Conservation (phyloP, 2,329 filamentous ascomycete genomes). For the Pseudonectria buxi region DNA sequence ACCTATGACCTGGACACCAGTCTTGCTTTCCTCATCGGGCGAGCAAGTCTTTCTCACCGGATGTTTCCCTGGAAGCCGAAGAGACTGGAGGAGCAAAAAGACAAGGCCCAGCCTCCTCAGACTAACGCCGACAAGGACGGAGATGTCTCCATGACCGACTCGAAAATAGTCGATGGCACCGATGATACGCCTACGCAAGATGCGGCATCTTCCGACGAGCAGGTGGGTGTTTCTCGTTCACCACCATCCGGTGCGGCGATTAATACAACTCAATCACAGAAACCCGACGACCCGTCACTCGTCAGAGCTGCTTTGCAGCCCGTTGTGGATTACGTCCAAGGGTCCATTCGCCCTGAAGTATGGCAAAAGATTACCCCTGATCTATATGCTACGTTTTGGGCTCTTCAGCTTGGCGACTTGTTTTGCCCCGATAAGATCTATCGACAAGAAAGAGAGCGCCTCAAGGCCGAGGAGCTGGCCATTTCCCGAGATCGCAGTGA, state of each 20-base stretch:
- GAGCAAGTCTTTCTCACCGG: slow-evolving; percentile 64
- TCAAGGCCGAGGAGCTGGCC: slow-evolving; percentile 59
- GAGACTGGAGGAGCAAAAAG: slow-evolving; percentile 24
- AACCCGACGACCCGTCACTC: slow-evolving; percentile 27
- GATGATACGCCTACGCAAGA: slow-evolving; percentile 23
- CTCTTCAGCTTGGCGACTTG: slow-evolving; percentile 75
- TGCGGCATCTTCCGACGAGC: slow-evolving; percentile 23
- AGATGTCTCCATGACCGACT: slow-evolving; percentile 47
- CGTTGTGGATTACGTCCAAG: slow-evolving; percentile 62
- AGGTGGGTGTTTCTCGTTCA: slow-evolving; percentile 21
- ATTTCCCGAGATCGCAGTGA: slow-evolving; percentile 68
- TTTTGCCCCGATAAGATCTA: slow-evolving; percentile 72
- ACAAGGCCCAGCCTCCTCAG: slow-evolving; percentile 18
- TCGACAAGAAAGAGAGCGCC: slow-evolving; percentile 62
- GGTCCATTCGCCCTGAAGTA: slow-evolving; percentile 52
- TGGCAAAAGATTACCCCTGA: slow-evolving; percentile 68
- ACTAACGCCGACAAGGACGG: slow-evolving; percentile 44
- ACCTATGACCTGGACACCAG: slow-evolving; percentile 74
- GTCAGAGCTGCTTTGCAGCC: slow-evolving; percentile 50
- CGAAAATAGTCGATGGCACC: slow-evolving; percentile 22
- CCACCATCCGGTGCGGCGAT: slow-evolving; percentile 10
- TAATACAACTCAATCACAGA: slow-evolving; percentile 24
- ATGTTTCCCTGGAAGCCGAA: slow-evolving; percentile 41
- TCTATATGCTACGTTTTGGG: slow-evolving; percentile 91
- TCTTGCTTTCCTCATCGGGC: slow-evolving; percentile 78